phyloP scores from a whole-genome alignment of 1,284 basidiomycete genomes.

The Afroboletus lepidellus region DNA sequence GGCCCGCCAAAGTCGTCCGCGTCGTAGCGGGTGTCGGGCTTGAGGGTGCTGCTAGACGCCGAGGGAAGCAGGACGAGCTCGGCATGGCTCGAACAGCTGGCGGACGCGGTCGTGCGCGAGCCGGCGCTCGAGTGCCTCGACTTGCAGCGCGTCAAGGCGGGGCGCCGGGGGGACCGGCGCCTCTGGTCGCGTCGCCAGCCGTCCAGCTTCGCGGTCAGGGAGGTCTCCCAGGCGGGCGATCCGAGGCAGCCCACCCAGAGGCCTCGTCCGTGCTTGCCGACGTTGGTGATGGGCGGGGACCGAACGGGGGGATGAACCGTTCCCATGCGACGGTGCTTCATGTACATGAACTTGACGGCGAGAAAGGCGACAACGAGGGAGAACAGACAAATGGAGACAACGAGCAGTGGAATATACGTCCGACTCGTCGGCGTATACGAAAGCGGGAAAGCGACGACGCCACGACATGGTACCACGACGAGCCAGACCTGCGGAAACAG shows the following conservation, averaged over 20 bases:
- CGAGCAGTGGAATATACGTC: slow-evolving; percentile 16
- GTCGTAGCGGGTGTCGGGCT: neutral
- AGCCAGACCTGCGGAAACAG: neutral
- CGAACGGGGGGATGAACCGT: neutral
- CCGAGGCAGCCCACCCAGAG: slow-evolving; percentile 31
- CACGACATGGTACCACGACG: slow-evolving; percentile 1
- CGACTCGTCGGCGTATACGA: slow-evolving; percentile 3
- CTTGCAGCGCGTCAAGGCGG: neutral
- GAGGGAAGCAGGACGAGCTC: neutral
- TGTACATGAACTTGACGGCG: slow-evolving; percentile 26
- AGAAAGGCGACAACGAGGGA: slow-evolving; percentile 18
- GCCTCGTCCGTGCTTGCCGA: slow-evolving; percentile 11
- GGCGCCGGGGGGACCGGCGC: slow-evolving; percentile 2
- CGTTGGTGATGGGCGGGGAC: neutral
- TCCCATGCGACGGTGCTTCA: slow-evolving; percentile 28
- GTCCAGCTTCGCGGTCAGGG: slow-evolving; percentile 14
- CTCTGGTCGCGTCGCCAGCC: slow-evolving; percentile 7
- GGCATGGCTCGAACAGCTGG: slow-evolving; percentile 4
- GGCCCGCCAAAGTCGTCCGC: slow-evolving; percentile 18
- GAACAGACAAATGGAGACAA: slow-evolving; percentile 17
- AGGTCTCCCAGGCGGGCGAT: slow-evolving; percentile 33
- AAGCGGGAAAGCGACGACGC: slow-evolving; percentile 19
- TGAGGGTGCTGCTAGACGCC: neutral
- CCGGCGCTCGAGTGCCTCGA: neutral
- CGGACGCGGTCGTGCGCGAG: slow-evolving; percentile 6